Evolutionary conservation across 495 filamentous ascomycete genomes (phyloP), one percentile per base, ranked within the genome.

Genomic region (Xylaria grammica): DNA sequence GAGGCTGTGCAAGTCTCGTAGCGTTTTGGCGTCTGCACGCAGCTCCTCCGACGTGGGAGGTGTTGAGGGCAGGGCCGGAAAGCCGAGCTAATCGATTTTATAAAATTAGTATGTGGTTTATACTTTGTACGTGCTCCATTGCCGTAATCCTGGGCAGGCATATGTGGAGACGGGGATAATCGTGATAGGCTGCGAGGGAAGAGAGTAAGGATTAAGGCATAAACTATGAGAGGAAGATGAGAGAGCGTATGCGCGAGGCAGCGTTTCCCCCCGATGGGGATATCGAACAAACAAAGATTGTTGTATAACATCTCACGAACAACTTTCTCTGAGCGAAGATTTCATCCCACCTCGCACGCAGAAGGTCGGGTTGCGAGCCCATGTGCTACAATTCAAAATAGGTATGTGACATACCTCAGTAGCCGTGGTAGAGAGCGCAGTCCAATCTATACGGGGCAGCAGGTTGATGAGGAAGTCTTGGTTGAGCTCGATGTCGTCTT

Each of bases 381-480:
- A 42, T 42, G 51, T 46, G 4, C 27, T 1, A 10, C 20, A 10
- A 48, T 11, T 4, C 13, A 61, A 56, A 15, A 6, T 3, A 10
- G n/a, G 52, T 57, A 59, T 32, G 46, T 38, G 36, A 60, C 59
- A 42, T 82, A 96, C 94, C 86, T 98, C 95, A n/a, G 82, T 83
- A 11, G 89, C 89, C 1, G 92, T 90, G 0, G 79, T 81, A 22
- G 85, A 80, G 51, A 99, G 78, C 19, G 87, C 93, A 36, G 87
- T 79, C 96, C 94, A 98, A 71, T 97, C 93, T 20, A 99, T 78
- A 53, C 96, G 86, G 42, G 92, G 89, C 54, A 99, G 79, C 29
- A 99, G 85, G 68, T 96, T 97, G 54, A 81, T 75, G 58, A 98
- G 77, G 64, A 98, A 90, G 34, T 85, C 76, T 6, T 90, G 83